Evolutionary conservation across 768 basidiomycete species (phyloP), one percentile per base, ranked within the genome.

Genomic region (Glaciozyma martinii): DNA sequence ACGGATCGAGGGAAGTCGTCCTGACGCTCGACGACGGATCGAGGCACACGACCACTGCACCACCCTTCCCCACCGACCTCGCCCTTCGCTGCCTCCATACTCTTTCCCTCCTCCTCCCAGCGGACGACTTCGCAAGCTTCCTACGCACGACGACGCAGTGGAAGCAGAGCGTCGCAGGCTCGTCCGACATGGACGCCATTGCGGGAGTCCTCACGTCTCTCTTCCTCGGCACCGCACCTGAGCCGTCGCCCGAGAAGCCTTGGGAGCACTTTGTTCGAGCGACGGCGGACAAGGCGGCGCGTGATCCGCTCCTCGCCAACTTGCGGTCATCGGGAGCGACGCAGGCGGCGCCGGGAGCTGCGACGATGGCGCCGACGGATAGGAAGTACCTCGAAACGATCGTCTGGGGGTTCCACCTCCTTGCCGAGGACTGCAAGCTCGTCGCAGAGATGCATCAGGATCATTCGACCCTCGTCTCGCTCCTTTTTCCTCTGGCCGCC

Each of bases 391-490:
- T 86, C 21, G 82, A 82, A 0, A 82, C 83, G 2, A 79, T 86
- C 32, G 78, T 93, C 18, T 83, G 85, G 64, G 86, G 85, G 0
- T 76, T 98, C 2, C 92, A 97, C 73, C 82, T 85, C 52, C 80
- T 94, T 3, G 90, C 82, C 0, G 89, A 80, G 71, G 75, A 78
- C 27, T 73, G 66, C 40, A 74, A 75, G 30, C 62, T 80, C 44
- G 63, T 68, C 27, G 37, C 61, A 5, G 61, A 60, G 25, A 37
- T 53, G 50, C n/a, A 25, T 25, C 25, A 52, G 23, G 50, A 52
- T 15, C 23, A 52, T 25, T 21, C 25, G n/a, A n/a, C n/a, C 15
- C 50, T 52, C 50, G n/a, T 52, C 25, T 16, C 15, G 50, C 15
- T 52, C n/a, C 25, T 52, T 9, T 25, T 52, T 27, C 54, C 30